Evolutionary conservation across 1,139 yeast species (phyloP).

Genomic region (Zhuliangozyma parablackwelliae): DNA sequence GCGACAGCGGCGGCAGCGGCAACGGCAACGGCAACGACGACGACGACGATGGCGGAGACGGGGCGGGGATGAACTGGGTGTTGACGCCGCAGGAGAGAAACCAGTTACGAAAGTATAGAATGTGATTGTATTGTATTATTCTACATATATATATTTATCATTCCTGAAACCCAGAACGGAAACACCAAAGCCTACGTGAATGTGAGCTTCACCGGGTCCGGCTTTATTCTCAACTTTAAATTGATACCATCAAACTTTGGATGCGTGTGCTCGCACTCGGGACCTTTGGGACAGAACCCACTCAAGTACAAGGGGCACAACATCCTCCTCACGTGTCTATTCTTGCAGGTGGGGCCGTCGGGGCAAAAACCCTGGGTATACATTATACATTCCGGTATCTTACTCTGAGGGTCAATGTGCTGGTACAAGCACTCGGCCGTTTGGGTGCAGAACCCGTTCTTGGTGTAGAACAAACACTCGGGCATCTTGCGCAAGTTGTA

Average conservation of each 20-base stretch:
- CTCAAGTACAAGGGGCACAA: constrained; percentile 81
- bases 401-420: constrained; percentile 86
- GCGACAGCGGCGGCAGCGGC: background rate
- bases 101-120: constrained; percentile 47
- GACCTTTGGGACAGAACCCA: constrained; percentile 88
- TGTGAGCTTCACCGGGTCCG: constrained; percentile 24
- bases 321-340: constrained; percentile 73
- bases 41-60: constrained; percentile 22
- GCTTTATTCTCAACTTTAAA: constrained; percentile 46
- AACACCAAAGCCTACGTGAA: background rate
- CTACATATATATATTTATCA: background rate
- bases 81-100: constrained; percentile 72
- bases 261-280: constrained; percentile 55
- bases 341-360: constrained; percentile 82
- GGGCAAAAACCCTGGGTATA: constrained; percentile 90
- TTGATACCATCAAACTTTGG: constrained; percentile 49
- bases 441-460: constrained; percentile 91
- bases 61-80: constrained; percentile 68
- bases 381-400: constrained; percentile 81
- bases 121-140: constrained; percentile 9
- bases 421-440: constrained; percentile 90
- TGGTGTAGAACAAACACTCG: constrained; percentile 83
- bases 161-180: background rate
- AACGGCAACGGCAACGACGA: background rate
- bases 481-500: constrained; percentile 95